Base-by-base conservation (phyloP, 805 yeast species). In the Ogataea henricii region DNA sequence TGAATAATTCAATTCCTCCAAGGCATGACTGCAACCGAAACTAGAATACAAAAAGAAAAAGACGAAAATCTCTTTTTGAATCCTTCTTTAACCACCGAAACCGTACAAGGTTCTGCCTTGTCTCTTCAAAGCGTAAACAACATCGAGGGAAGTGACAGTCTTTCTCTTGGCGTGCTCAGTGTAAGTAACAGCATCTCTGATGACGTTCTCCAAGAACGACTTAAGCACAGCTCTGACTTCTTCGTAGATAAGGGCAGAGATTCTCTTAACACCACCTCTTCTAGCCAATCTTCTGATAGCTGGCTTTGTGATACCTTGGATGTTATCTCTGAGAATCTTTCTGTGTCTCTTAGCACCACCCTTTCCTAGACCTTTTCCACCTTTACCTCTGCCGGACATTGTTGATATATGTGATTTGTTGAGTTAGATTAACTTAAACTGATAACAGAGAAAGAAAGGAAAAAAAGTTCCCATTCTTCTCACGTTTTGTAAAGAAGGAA, bases 191-290 rank as follows among this genome's bases (percentile, higher is more conserved):
- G 99, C 98, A 67, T 94, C 98, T 83, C 97, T 89, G 78, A 92
- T 92, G 64, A 94, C 97, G 70, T 88, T 85, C 78, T 89, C 97
- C 72, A 92, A 83, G 87, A 92, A 92, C 49, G 96, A 81, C 80
- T 91, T 91, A 62, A 92, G 81, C 62, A 94, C 97, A 63, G 87
- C 91, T 82, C 99, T 90, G 70, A 94, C 96, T 81, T 92, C 97
- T 79, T 92, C 99, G 82, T 92, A 92, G 74, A 92, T 92, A 72
- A 91, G 81, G 74, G 96, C 98, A 57, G 98, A 92, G 69, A 92
- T 92, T 88, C 99, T 96, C 87, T 92, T 92, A 71, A 92, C 99
- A 91, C 99, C 99, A 81, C 99, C 99, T 89, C 99, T 90, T 86
- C 99, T 92, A 45, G 99, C 99, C 68, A 92, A 87, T 89, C 99